Base-by-base conservation (phyloP, 371 early-diverging fungal species). In the Polyrhizophydium stewartii region DNA sequence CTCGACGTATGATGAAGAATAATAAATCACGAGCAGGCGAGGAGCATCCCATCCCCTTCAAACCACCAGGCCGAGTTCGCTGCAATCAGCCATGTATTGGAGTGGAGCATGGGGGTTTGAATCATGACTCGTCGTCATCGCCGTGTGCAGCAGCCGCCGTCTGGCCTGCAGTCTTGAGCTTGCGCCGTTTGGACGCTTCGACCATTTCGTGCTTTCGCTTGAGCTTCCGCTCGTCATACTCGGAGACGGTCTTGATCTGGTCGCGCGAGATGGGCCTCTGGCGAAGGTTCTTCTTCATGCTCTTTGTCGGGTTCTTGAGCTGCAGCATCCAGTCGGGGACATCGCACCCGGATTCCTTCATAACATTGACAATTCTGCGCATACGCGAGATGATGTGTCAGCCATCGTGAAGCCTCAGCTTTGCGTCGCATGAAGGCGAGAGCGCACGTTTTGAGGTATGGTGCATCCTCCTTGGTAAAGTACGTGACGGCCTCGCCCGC, bases 311-410 rank as follows among this genome's bases (percentile, higher is more conserved):
- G 53, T 86, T 89, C 65, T 91, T 89, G 60, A 97, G 72, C 51
- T 82, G 63, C 62, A 97, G 69, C 97, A 97, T 96, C 97, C 97
- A 97, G 37, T 96, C 96, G 28, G 95, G 93, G 1, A 97, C 90
- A 12, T 95, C 90, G 71, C 97, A 95, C 2, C 97, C 97, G 28
- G 92, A 92, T 64, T 90, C 89, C 55, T 85, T 82, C 96, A 98
- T 96, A 7, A 98, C 97, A 71, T 97, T 96, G 37, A 92, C 97
- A 60, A 98, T 87, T 59, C 87, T 84, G 63, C 7, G 38, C 13
- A 25, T n/a, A 6, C 40, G 27, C 21, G 25, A 33, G 43, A 33
- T 56, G 57, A 62, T 25, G 28, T 16, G 28, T 7, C 7, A 7
- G 28, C 49, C 3, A 47, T 22, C 7, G 10, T 25, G 64, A 5